Percentiles rank a stretch among this genome's conserved stretches.
Evolutionary conservation across 345 rosid species (phyloP).

Genomic region (Kandelia obovata): DNA sequence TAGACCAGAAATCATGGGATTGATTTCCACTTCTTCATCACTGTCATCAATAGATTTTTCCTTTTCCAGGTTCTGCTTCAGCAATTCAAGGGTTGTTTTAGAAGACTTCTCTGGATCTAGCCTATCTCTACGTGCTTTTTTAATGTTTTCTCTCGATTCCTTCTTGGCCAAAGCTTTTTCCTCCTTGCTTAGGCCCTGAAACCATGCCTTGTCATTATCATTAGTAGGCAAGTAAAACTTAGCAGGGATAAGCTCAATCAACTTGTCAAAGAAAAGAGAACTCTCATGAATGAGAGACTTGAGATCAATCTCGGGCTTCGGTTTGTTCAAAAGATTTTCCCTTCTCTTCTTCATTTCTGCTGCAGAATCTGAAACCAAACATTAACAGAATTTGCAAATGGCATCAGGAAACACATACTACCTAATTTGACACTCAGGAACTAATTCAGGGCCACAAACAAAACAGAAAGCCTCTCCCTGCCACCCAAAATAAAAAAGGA

Average conservation of each 20-base stretch:
- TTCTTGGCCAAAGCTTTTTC: constrained; percentile 66
- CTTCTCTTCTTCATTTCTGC: constrained; percentile 47
- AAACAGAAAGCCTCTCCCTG: no score
- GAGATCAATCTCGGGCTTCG: constrained; percentile 25
- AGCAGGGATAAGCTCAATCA: constrained; percentile 79
- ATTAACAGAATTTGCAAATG: background rate
- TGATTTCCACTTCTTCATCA: constrained; percentile 41
- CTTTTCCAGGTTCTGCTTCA: constrained; percentile 64
- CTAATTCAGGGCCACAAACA: no score
- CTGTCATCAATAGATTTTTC: constrained; percentile 35
- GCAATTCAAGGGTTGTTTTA: constrained; percentile 56
- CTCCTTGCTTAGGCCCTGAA: constrained; percentile 71
- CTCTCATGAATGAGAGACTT: constrained; percentile 48
- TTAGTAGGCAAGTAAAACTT: constrained; percentile 71
- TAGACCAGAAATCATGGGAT: constrained; percentile 32
- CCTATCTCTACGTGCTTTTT: constrained; percentile 77
- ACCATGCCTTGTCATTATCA: constrained; percentile 73
- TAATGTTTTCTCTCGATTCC: constrained; percentile 57
- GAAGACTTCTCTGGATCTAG: constrained; percentile 65
- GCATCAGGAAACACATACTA: background rate
- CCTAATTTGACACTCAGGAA: no score
- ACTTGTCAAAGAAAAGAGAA: constrained; percentile 61
- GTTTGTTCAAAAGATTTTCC: constrained; percentile 15
- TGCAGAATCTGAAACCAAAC: constrained; percentile 7
- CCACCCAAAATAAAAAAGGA: no score